Percentiles rank a stretch among this genome's conserved stretches.
Conservation (phyloP, 345 rosid genomes). For the Pistacia vera region DNA sequence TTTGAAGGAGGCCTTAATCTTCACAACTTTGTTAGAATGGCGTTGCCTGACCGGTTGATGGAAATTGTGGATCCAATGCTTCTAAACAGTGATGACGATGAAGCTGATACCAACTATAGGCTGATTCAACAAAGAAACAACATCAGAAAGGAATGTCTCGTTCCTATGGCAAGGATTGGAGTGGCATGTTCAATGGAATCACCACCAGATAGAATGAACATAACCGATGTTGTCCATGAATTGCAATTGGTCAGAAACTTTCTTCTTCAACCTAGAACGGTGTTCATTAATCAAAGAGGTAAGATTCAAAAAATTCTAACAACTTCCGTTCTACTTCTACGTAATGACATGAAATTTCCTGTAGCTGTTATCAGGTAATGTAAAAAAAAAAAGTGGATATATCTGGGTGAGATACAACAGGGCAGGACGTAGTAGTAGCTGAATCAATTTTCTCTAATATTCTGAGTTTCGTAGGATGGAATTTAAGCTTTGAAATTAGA, state of each 20-base stretch:
- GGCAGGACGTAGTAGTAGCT: too few species aligned
- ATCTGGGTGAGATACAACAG: too few species aligned
- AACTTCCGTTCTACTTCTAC: too few species aligned
- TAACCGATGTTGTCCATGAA: not conserved
- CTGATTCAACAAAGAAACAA: not conserved
- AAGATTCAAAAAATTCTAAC: too few species aligned
- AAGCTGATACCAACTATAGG: not conserved
- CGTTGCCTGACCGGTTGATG: slow-evolving; percentile 17
- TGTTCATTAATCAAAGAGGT: too few species aligned
- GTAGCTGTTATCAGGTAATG: too few species aligned
- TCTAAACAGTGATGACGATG: not conserved
- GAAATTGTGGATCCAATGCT: slow-evolving; percentile 6
- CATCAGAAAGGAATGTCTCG: not conserved
- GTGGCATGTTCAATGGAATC: slow-evolving; percentile 10
- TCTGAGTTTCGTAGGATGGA: too few species aligned
- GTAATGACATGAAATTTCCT: too few species aligned
- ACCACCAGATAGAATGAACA: slow-evolving; percentile 11
- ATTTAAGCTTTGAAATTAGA: too few species aligned
- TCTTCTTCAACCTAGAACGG: not conserved
- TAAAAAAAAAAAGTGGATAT: too few species aligned
- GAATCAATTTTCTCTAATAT: too few species aligned
- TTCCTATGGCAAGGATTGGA: slow-evolving; percentile 3
- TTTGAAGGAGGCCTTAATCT: slow-evolving; percentile 25
- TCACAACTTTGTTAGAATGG: slow-evolving; percentile 14
- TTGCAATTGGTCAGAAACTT: not conserved